phyloP scores from a whole-genome alignment of 2,329 filamentous ascomycete genomes.

The Fusarium torreyae region DNA sequence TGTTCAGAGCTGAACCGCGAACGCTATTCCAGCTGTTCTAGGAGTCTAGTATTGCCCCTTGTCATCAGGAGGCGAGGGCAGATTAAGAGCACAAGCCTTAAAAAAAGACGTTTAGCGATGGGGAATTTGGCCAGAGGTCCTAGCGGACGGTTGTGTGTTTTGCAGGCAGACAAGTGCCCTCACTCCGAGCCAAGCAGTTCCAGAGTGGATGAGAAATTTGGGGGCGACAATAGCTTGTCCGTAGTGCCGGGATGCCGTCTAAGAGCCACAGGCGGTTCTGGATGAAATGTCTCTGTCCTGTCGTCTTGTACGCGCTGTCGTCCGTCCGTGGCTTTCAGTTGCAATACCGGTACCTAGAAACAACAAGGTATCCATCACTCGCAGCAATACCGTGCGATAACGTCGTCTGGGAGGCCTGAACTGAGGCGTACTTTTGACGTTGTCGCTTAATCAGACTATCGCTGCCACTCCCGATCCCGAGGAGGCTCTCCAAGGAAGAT shows the following conservation, averaged over 20 bases:
- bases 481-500: constrained; percentile 15
- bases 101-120: constrained; percentile 17
- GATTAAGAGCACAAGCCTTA: constrained; percentile 1
- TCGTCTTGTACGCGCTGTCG: constrained; percentile 9
- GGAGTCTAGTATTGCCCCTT: background rate
- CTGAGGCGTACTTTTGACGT: constrained; percentile 28
- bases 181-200: constrained; percentile 31
- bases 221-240: constrained; percentile 44
- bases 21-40: constrained; percentile 1
- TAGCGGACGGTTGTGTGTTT: constrained; percentile 39
- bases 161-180: constrained; percentile 35
- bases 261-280: constrained; percentile 22
- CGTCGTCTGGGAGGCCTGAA: constrained; percentile 19
- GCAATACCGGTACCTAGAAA: constrained; percentile 17
- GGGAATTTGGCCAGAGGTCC: constrained; percentile 11
- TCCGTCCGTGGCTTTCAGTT: constrained; percentile 23
- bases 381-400: constrained; percentile 7
- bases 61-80: constrained; percentile 5
- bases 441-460: constrained; percentile 12
- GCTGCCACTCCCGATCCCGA: constrained; percentile 29
- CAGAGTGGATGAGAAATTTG: constrained; percentile 35
- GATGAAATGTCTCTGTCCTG: constrained; percentile 31
- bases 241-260: constrained; percentile 37
- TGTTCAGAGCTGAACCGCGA: constrained; percentile 21
- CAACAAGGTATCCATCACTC: background rate